These are phyloP conservation scores for Xylaria grammica DNA, from an alignment of 495 filamentous ascomycete genomes.

Conservation along the genomic window DNA sequence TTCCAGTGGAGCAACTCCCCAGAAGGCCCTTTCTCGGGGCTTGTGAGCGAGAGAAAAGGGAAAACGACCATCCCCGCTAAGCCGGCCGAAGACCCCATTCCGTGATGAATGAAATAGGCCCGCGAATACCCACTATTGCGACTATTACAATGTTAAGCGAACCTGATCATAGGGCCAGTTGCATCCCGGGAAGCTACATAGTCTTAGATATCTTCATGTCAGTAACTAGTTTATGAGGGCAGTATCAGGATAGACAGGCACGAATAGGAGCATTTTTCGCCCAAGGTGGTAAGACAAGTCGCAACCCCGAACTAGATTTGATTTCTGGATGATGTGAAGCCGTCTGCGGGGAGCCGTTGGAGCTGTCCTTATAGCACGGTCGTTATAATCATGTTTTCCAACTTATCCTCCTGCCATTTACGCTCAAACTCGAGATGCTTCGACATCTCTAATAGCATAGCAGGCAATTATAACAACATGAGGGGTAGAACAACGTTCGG, in stretches of 20 bases:
- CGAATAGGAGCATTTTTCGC: background rate
- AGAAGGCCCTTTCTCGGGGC: background rate
- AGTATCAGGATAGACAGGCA: slow-evolving; percentile 4
- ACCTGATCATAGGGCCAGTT: background rate
- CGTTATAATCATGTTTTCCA: background rate
- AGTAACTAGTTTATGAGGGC: slow-evolving; percentile 4
- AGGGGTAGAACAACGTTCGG: background rate
- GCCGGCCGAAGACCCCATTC: slow-evolving; percentile 6
- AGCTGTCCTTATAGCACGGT: background rate
- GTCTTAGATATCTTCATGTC: background rate
- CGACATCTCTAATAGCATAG: background rate
- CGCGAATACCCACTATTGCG: slow-evolving; percentile 1
- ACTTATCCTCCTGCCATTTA: background rate
- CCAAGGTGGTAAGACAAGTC: background rate
- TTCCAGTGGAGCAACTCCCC: background rate
- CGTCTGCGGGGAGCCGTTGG: background rate
- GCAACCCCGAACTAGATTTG: background rate
- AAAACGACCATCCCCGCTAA: background rate
- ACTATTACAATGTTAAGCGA: background rate
- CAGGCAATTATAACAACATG: background rate
- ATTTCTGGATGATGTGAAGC: background rate
- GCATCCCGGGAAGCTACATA: slow-evolving; percentile 8
- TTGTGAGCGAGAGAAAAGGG: background rate
- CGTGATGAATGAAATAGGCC: background rate
- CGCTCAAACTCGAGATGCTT: background rate